phyloP scores from a whole-genome alignment of 2,329 filamentous ascomycete species.

The Nigrograna mackinnonii region DNA sequence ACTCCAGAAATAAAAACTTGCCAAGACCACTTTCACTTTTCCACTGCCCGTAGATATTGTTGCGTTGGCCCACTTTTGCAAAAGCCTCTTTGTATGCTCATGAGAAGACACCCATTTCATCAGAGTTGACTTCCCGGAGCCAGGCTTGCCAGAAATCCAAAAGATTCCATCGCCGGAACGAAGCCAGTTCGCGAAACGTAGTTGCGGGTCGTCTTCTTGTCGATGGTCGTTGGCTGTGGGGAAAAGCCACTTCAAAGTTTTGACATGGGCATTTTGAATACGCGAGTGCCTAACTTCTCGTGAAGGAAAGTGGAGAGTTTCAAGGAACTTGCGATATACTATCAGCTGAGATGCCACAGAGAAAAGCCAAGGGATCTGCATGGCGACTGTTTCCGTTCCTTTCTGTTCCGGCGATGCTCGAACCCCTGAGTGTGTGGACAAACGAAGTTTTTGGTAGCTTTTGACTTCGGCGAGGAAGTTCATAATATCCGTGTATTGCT shows the following conservation, averaged over 20 bases:
- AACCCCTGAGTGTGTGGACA: too few species aligned
- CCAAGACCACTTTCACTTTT: neutral
- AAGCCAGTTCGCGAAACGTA: neutral
- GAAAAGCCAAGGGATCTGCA: too few species aligned
- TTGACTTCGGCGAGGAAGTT: too few species aligned
- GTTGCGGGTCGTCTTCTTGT: neutral
- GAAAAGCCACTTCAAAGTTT: slow-evolving; percentile 11
- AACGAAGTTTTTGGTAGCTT: too few species aligned
- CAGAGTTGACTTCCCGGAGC: neutral
- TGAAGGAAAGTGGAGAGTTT: too few species aligned
- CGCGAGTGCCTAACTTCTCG: too few species aligned
- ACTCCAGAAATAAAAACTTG: neutral
- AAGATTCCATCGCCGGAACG: neutral
- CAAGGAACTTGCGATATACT: too few species aligned
- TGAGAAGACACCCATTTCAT: neutral
- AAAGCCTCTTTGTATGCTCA: neutral
- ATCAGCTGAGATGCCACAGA: too few species aligned
- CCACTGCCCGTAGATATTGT: too few species aligned
- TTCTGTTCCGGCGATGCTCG: too few species aligned
- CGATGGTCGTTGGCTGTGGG: neutral
- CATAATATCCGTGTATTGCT: too few species aligned
- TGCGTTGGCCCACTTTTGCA: neutral
- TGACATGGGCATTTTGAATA: slow-evolving; percentile 6
- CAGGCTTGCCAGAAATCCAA: neutral
- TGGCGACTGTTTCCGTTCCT: too few species aligned